Evolutionary conservation across 306 rosid species (phyloP).

Genomic region (Carpinus fangiana): DNA sequence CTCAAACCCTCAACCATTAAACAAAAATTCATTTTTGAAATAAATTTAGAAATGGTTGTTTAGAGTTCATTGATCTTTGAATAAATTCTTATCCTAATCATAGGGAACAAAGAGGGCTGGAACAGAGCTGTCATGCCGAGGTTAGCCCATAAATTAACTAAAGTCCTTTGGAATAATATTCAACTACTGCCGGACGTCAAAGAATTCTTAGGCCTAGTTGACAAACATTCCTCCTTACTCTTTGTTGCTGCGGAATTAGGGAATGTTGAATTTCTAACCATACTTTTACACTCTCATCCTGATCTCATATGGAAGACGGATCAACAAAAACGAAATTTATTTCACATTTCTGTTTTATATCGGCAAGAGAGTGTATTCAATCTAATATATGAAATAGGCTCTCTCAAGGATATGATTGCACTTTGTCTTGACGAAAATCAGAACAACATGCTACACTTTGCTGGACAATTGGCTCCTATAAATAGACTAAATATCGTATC

Average conservation of each 20-base stretch:
- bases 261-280: slow-evolving; percentile 26
- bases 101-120: not conserved
- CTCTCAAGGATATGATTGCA: slow-evolving; percentile 5
- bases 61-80: not conserved
- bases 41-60: no score
- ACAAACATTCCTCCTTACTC: slow-evolving; percentile 1
- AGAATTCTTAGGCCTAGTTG: not conserved
- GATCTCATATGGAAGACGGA: slow-evolving; percentile 23
- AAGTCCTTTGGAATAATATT: slow-evolving; percentile 17
- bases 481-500: slow-evolving; percentile 10
- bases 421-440: not conserved
- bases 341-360: slow-evolving; percentile 22
- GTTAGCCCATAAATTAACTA: slow-evolving; percentile 16
- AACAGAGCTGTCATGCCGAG: not conserved
- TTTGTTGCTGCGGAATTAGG: slow-evolving; percentile 27
- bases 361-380: slow-evolving; percentile 25
- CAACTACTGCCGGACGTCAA: not conserved
- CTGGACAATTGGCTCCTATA: slow-evolving; percentile 14
- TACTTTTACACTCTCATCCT: slow-evolving; percentile 15
- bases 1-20: no score
- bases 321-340: slow-evolving; percentile 1
- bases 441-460: slow-evolving; percentile 26
- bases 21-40: no score
- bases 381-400: slow-evolving; percentile 22
- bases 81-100: not conserved